Evolutionary conservation across 768 basidiomycete species (phyloP), one percentile per base, ranked within the genome.

Genomic region (Leccinellum albellum): DNA sequence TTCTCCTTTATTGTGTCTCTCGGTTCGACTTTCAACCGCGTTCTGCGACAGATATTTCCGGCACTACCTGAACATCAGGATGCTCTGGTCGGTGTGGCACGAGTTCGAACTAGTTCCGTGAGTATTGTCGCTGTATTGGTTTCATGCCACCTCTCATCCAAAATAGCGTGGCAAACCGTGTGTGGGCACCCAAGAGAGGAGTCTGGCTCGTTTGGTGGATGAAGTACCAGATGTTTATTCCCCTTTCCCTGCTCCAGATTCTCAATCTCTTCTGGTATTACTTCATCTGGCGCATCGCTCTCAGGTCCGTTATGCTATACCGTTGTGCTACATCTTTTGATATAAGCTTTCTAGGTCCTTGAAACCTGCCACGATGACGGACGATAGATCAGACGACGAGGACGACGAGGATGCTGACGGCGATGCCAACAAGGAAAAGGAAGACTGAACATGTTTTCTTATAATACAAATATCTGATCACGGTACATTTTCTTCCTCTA

Each of bases 231-330:
- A 82, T 96, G 51, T 91, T 95, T 64, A 58, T 73, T 0, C 88
- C 94, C 0, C 74, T 98, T 55, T 59, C 84, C 6, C 74, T 92
- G 0, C 78, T 99, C 15, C 92, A 94, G 69, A 63, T 83, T 40
- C 78, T 99, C 64, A 98, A 98, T 68, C 57, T 96, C 24, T 97
- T 97, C 78, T 98, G 95, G 95, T 96, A 91, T 71, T 85, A 78
- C 73, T 77, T 94, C 26, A 94, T 98, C 70, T 72, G 82, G 69
- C 85, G 92, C 53, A 88, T 96, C 51, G 76, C 88, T 15, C 71
- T 80, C 50, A 80, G 89, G 91, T 93, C 60, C 45, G 85, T 75
- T 45, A 13, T 31, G 1, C 21, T 23, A 29, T n/a, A 15, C 28
- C 24, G 2, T 13, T 17, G 15, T 55, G 26, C 4, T 44, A 31